Evolutionary conservation across 352 stramenopile genomes (phyloP), one percentile per base, ranked within the genome.

Genomic region (Pythium coloratum): DNA sequence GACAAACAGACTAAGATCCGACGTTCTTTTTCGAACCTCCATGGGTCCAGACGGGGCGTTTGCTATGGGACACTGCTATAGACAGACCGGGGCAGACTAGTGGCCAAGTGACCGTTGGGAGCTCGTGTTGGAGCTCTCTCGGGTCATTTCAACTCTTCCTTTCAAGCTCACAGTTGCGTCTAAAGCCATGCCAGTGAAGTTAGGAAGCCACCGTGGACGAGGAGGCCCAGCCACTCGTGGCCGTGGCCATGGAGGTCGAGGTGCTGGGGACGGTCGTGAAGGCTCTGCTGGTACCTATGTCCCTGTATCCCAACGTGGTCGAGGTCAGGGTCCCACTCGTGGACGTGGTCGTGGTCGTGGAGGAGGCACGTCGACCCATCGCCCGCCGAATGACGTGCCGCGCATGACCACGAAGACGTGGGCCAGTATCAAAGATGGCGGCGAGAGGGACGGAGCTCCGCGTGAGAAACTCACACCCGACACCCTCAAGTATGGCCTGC

Each of bases 391-490:
- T 16, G 16, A 24, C 38, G 38, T 6, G 42, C 42, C 42, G 64
- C 69, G 12, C 44, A 65, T 59, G 69, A 64, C 40, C 26, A 24
- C 33, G 50, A 50, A 28, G 70, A 57, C 46, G 60, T 57, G 38
- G 33, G 49, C 1, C 33, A 36, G 8, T 47, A 65, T 28, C 55
- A 34, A 61, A 2, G 16, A 14, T 30, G 4, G 16, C 16, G 3
- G 7, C 1, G 33, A 20, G 3, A 12, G 28, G 6, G 53, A 58
- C 3, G 30, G 33, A 9, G 26, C 7, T 28, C 20, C 6, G 28
- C 30, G 53, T 16, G 13, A 3, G 7, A 13, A 20, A 10, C 16
- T 58, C 28, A 28, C 30, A 5, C 53, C 53, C 6, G 30, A 44
- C 30, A n/a, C 46, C 30, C 53, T 58, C 12, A 24, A 3, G n/a